A percentile compares a stretch with the other conserved stretches of the same genome.
These are phyloP conservation scores for Hypoxylon perforatum DNA, from an alignment of 495 filamentous ascomycete genomes.

Conservation along the genomic window DNA sequence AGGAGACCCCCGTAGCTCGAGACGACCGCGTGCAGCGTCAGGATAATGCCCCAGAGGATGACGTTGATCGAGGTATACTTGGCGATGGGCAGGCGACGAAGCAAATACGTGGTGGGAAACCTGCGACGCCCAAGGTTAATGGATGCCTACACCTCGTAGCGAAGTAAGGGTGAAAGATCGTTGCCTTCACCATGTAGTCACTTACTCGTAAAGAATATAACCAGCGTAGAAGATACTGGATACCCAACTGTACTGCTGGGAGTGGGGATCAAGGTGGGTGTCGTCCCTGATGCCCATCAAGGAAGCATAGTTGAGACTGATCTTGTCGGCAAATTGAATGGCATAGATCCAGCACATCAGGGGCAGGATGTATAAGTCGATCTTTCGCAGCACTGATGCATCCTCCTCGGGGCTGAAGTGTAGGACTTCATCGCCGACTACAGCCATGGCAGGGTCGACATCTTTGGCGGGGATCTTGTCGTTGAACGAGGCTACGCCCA, in stretches of 20 bases:
- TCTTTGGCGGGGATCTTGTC: too few species aligned
- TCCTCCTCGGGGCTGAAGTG: not conserved
- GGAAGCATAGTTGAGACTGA: not conserved
- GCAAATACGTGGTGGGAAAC: not conserved
- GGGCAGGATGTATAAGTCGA: not conserved
- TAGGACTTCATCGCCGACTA: too few species aligned
- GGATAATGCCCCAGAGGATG: not conserved
- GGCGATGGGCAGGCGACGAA: not conserved
- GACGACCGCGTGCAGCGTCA: not conserved
- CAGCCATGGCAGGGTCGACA: too few species aligned
- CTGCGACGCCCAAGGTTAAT: too few species aligned
- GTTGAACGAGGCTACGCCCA: too few species aligned
- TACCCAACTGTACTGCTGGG: not conserved
- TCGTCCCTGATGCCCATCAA: not conserved
- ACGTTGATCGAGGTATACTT: not conserved
- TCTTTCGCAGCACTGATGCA: not conserved
- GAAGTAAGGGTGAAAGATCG: too few species aligned
- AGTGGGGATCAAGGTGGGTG: not conserved
- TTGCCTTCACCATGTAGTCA: too few species aligned
- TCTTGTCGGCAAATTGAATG: not conserved
- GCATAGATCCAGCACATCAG: not conserved
- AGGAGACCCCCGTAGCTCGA: conserved; percentile 49
- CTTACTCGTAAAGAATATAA: not conserved
- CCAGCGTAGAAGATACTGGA: not conserved
- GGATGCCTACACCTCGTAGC: too few species aligned